Evolutionary conservation across 208 protist genomes (phyloP).

Genomic region (Crithidia thermophila): DNA sequence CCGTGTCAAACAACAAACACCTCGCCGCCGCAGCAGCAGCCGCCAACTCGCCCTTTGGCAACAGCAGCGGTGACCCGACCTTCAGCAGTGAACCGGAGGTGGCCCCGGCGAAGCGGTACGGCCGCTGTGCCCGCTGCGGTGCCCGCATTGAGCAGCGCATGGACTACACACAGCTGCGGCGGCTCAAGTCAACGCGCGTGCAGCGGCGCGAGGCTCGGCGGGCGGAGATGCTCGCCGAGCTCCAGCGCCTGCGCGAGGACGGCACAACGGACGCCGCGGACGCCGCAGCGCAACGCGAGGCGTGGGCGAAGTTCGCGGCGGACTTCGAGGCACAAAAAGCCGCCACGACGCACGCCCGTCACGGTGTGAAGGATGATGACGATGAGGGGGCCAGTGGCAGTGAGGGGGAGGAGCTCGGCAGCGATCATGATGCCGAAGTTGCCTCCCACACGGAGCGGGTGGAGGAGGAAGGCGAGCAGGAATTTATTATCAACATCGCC

Average conservation of each 20-base stretch:
- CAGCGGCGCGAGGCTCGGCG: conserved; percentile 14
- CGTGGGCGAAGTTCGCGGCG: conserved; percentile 12
- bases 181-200: conserved; percentile 18
- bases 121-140: conserved; percentile 37
- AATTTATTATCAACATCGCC: conserved; percentile 48
- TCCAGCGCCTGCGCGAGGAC: background rate
- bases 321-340: conserved; percentile 1
- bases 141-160: conserved; percentile 31
- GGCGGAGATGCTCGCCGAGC: conserved; percentile 1
- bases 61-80: background rate
- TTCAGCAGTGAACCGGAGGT: conserved; percentile 15
- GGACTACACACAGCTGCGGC: conserved; percentile 33
- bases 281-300: conserved; percentile 2
- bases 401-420: conserved; percentile 8
- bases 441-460: conserved; percentile 26
- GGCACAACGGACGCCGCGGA: background rate
- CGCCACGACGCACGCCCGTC: too few relatives aligned
- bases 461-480: conserved; percentile 32
- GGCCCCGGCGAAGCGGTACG: conserved; percentile 23
- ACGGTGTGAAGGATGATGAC: background rate
- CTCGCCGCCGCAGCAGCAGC: conserved; percentile 10
- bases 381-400: background rate
- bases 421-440: conserved; percentile 14
- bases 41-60: background rate
- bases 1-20: conserved; percentile 14